Evolutionary conservation across 148 eudicot species (phyloP).

Genomic region (Rhododendron williamsianum): DNA sequence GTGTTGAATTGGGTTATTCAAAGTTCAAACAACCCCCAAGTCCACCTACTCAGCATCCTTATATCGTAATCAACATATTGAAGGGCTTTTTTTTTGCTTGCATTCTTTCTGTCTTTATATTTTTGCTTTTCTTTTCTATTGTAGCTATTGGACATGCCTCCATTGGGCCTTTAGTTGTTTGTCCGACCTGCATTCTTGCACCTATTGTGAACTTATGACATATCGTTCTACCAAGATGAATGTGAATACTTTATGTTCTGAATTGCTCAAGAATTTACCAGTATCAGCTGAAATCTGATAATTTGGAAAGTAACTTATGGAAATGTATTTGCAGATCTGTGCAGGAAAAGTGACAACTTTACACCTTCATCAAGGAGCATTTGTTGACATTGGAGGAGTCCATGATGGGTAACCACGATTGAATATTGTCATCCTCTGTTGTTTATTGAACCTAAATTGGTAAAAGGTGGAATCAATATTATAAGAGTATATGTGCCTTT

Average conservation of each 20-base stretch:
- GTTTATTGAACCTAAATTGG: neutral
- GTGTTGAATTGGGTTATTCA: neutral
- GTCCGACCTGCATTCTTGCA: neutral
- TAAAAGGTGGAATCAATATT: neutral
- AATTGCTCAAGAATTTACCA: neutral
- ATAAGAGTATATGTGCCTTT: neutral
- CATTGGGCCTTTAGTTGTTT: neutral
- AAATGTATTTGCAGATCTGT: constrained; percentile 59
- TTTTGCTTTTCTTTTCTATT: neutral
- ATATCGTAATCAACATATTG: neutral
- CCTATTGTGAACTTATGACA: neutral
- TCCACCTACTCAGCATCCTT: neutral
- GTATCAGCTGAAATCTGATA: neutral
- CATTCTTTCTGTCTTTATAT: neutral
- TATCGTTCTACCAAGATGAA: neutral
- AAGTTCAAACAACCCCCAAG: neutral
- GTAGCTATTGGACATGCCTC: neutral
- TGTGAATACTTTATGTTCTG: neutral
- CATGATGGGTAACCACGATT: constrained; percentile 70
- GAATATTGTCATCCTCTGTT: neutral
- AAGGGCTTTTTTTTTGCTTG: neutral
- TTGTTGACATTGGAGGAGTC: constrained; percentile 98
- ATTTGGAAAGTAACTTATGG: neutral
- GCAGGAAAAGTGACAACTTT: constrained; percentile 80
- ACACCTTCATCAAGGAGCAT: constrained; percentile 98